Base-by-base conservation (phyloP, 768 basidiomycete species). In the Suillus paluster region DNA sequence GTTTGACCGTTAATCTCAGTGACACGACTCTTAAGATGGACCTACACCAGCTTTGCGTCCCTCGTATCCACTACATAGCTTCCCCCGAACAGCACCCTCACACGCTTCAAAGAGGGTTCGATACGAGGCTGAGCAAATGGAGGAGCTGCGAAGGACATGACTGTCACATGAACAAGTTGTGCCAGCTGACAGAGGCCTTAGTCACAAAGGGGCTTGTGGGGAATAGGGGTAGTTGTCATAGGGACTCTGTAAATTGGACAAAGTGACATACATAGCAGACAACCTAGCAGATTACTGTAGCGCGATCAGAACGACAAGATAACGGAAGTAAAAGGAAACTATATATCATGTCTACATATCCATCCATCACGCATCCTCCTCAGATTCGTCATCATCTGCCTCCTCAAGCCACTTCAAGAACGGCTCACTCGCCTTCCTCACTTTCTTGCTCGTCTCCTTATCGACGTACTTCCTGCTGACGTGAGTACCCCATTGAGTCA, bases 401-500 rank as follows among this genome's bases (percentile, higher is more conserved):
- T 94, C 92, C 60, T 88, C 89, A 21, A 97, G 85, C 94, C 94
- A 97, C 87, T 95, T 95, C 72, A 99, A 79, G 82, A 99, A 98
- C 0, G 96, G 95, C 74, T 94, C 95, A 66, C 92, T 91, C 14
- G 95, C 95, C 81, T 96, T 97, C 68, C 96, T 84, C 57, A 99
- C 95, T 78, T 88, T 95, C 86, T 98, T 99, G 76, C 91, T 92
- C 50, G 86, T 90, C 30, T 98, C 95, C 78, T 91, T 95, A 77
- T 97, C 93, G 49, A 95, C 92, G 71, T 94, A 97, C 80, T 98
- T 97, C 83, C 92, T 97, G 78, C 90, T 93, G 72, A 95, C 94
- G 68, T 97, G 95, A 5, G 94, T 97, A 10, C 95, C 95, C 97
- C 95, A 98, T 65, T 95, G 88, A 11, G 82, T 87, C 55, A 96